Conservation (phyloP, 2,329 filamentous ascomycete genomes). For the Aspergillus fumigatus region DNA sequence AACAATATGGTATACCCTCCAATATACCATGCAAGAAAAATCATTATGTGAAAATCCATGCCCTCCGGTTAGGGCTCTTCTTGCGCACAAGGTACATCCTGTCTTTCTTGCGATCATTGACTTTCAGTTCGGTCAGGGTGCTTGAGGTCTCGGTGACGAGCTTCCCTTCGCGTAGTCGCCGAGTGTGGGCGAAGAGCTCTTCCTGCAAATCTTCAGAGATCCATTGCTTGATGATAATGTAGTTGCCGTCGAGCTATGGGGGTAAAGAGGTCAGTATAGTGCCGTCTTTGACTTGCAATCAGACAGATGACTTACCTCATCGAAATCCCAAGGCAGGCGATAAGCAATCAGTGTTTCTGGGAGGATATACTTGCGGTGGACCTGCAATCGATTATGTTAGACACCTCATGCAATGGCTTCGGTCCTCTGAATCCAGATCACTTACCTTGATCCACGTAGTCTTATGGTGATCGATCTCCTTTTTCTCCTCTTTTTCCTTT, state of each 20-base stretch:
- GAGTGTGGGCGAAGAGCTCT: slow-evolving; percentile 67
- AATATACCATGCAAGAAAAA: neutral
- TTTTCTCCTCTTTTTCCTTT: slow-evolving; percentile 10
- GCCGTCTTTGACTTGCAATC: neutral
- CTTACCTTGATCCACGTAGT: slow-evolving; percentile 44
- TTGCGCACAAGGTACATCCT: slow-evolving; percentile 45
- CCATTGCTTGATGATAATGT: slow-evolving; percentile 68
- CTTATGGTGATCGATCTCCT: slow-evolving; percentile 19
- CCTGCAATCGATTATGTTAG: slow-evolving; percentile 23
- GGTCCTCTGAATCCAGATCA: neutral
- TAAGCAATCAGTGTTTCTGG: slow-evolving; percentile 45
- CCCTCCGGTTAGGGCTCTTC: slow-evolving; percentile 35
- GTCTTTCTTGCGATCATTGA: slow-evolving; percentile 41
- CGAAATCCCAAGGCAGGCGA: slow-evolving; percentile 44
- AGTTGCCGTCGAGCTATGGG: slow-evolving; percentile 56
- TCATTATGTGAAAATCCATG: slow-evolving; percentile 34
- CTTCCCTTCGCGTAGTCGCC: slow-evolving; percentile 55
- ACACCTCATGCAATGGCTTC: neutral
- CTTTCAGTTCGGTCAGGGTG: slow-evolving; percentile 37
- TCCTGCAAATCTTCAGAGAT: slow-evolving; percentile 68
- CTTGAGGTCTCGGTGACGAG: slow-evolving; percentile 32
- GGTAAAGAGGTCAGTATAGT: slow-evolving; percentile 3
- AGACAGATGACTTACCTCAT: slow-evolving; percentile 35
- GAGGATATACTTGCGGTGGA: slow-evolving; percentile 44
- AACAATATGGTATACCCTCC: slow-evolving; percentile 1